Base-by-base conservation (phyloP, 345 rosid genomes). In the Pseudoturritis turrita region DNA sequence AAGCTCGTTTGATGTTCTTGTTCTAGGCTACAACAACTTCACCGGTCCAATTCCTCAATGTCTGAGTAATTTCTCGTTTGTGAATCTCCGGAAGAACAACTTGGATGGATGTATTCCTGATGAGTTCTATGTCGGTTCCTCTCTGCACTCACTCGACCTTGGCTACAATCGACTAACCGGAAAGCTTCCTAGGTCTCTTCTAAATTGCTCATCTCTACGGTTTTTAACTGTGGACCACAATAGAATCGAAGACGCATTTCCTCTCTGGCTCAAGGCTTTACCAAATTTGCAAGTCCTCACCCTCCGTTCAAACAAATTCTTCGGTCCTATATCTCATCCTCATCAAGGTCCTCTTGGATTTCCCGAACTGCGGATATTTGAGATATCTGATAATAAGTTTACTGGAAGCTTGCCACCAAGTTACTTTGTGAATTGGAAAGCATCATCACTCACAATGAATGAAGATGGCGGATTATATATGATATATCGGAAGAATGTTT, bases 181-280 rank as follows among this genome's bases (percentile, higher is more conserved):
- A 1, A 71, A 62, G 13, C 76, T 71, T 62, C 76, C 69, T n/a
- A 51, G 62, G 4, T 71, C 69, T 28, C 69, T 71, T 10, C 0
- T 19, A 0, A 61, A 62, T 5, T 62, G 76, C 2, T 43, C 47
- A 0, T 50, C 49, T 18, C 23, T 71, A 0, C 0, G 0, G 53
- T 13, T 61, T 61, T 14, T 71, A 12, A 15, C 0, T 3, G 10
- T 51, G 10, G 13, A 6, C 7, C 1, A 71, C 45, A 71, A 71
- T 18, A 18, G 0, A 18, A 13, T 70, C 1, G 0, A 49, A 47
- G 65, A 69, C 14, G 10, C 10, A 4, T 69, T 69, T 33, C 65
- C 56, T 3, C 49, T 70, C 11, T 70, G 59, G 74, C 67, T 70
- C 22, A 49, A 26, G 21, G 59, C 40, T 25, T 18, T 37, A 47